Percentiles rank a stretch among this genome's conserved stretches.
Evolutionary conservation across 257 asterid species (phyloP).

Genomic region (Voacanga thouarsii): DNA sequence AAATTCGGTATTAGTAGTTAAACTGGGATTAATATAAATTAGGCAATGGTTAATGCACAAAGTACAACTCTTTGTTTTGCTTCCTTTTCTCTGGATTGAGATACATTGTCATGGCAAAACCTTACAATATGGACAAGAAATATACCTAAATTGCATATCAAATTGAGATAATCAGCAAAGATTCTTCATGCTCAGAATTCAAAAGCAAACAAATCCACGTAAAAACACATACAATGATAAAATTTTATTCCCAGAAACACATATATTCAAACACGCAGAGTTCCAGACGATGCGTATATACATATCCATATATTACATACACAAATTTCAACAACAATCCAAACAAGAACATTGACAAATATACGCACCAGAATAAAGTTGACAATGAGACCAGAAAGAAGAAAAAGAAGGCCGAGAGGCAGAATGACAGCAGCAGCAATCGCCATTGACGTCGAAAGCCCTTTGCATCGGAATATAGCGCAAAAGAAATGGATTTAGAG

Average conservation of each 20-base stretch:
- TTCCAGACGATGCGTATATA: not conserved
- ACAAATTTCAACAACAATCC: not conserved
- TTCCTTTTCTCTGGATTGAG: not conserved
- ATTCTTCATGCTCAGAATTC: not conserved
- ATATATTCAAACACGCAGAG: not conserved
- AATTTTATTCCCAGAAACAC: not conserved
- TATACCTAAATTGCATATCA: not conserved
- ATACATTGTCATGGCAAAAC: not conserved
- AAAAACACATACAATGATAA: not conserved
- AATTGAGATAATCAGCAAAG: not conserved
- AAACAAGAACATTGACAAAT: not conserved
- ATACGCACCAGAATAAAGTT: conserved; percentile 64
- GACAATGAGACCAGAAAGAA: conserved; percentile 65
- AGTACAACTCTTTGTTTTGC: not conserved
- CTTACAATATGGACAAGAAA: not conserved
- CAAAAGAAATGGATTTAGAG: not conserved
- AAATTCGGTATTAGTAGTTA: no score
- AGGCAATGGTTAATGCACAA: no score
- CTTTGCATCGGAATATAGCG: not conserved
- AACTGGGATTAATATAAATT: no score
- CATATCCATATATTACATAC: not conserved
- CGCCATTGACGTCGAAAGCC: conserved; percentile 44
- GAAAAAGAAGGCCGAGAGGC: conserved; percentile 68
- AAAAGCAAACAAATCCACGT: not conserved
- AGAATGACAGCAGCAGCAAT: conserved; percentile 64